A percentile compares a stretch with the other conserved stretches of the same genome.
These are phyloP conservation scores for Prunella vulgaris DNA, from an alignment of 257 asterid genomes.

Conservation along the genomic window DNA sequence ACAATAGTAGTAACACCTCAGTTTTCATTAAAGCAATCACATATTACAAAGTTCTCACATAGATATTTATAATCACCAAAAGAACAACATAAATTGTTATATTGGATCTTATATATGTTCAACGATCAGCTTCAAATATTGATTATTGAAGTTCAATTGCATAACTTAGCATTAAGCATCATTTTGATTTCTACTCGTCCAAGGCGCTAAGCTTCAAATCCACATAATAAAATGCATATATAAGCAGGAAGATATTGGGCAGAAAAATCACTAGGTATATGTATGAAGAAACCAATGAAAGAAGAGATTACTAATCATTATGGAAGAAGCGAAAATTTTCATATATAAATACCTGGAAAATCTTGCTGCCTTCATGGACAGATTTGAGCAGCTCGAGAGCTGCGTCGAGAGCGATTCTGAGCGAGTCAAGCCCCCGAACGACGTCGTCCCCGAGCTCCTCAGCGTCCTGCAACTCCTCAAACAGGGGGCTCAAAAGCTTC, in stretches of 20 bases:
- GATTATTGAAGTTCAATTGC: background rate
- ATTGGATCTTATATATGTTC: background rate
- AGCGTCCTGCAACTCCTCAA: slow-evolving; percentile 76
- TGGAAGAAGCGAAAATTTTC: background rate
- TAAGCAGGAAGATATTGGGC: background rate
- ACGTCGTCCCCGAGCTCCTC: slow-evolving; percentile 54
- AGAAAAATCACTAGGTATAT: background rate
- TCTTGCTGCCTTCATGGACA: slow-evolving; percentile 74
- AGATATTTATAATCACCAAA: background rate
- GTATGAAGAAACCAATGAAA: background rate
- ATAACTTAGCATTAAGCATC: background rate
- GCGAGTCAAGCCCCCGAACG: slow-evolving; percentile 53
- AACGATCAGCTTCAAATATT: background rate
- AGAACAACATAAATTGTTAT: background rate
- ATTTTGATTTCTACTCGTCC: background rate
- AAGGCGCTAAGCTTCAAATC: background rate
- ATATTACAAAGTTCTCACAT: background rate
- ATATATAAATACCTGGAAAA: slow-evolving; percentile 57
- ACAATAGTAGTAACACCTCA: background rate
- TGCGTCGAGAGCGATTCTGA: slow-evolving; percentile 52
- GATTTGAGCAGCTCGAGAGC: slow-evolving; percentile 73
- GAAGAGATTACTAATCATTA: background rate
- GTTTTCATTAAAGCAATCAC: background rate
- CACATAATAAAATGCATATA: background rate
- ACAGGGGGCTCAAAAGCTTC: slow-evolving; percentile 81